These are phyloP conservation scores for Aureobasidium sp. DNA, from an alignment of 2,329 filamentous ascomycete genomes.

Conservation along the genomic window DNA sequence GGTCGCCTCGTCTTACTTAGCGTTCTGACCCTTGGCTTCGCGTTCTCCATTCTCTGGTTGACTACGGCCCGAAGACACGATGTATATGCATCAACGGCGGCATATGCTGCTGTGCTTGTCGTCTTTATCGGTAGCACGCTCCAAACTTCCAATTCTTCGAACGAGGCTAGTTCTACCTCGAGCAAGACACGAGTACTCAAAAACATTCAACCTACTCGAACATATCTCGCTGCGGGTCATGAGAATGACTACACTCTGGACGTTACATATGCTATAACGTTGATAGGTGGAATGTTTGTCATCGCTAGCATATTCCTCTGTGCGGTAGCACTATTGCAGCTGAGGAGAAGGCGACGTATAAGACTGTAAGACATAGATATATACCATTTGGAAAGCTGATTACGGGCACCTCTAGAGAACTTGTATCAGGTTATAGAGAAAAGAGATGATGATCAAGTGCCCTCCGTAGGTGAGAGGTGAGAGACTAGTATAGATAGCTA, in stretches of 20 bases:
- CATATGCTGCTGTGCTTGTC: slow-evolving; percentile 56
- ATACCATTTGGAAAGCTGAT: no score
- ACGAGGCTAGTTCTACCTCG: neutral
- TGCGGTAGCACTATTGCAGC: neutral
- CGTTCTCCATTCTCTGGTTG: neutral
- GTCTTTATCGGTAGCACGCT: slow-evolving; percentile 56
- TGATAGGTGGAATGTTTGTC: neutral
- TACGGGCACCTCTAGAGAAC: no score
- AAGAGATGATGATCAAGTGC: no score
- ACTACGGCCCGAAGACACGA: slow-evolving; percentile 13
- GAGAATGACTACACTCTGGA: neutral
- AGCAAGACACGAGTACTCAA: neutral
- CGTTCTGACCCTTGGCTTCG: slow-evolving; percentile 7
- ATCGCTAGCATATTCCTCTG: neutral
- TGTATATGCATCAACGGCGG: slow-evolving; percentile 1
- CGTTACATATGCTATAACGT: neutral
- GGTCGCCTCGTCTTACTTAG: slow-evolving; percentile 13
- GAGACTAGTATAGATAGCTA: no score
- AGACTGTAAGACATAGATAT: neutral
- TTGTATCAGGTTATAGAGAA: no score
- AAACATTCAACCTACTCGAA: neutral
- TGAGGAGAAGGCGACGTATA: neutral
- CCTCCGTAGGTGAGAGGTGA: no score
- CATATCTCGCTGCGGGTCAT: neutral
- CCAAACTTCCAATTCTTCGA: neutral